Evolutionary conservation across 257 asterid species (phyloP).

Genomic region (Prunella vulgaris): DNA sequence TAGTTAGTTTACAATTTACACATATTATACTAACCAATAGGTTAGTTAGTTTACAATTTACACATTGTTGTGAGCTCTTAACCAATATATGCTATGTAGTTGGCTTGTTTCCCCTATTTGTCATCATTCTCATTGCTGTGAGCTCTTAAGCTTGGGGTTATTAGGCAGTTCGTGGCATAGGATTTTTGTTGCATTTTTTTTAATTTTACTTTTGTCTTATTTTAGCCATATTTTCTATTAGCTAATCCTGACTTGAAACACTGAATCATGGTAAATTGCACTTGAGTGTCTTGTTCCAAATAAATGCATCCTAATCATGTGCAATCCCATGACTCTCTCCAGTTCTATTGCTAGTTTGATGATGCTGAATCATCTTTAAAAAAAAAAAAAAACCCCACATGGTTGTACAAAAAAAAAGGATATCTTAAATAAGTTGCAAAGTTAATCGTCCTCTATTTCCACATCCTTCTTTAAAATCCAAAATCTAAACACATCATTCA

Average conservation of each 20-base stretch:
- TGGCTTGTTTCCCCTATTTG: background rate
- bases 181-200: background rate
- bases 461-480: too few relatives aligned
- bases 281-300: background rate
- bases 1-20: too few relatives aligned
- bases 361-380: background rate
- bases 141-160: background rate
- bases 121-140: background rate
- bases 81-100: background rate
- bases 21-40: too few relatives aligned
- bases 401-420: too few relatives aligned
- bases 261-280: background rate
- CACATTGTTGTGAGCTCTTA: too few relatives aligned
- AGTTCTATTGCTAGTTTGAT: background rate
- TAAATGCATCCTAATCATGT: background rate
- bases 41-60: too few relatives aligned
- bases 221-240: background rate
- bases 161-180: background rate
- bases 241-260: conserved; percentile 8
- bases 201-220: background rate
- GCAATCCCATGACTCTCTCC: background rate
- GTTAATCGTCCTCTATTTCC: too few relatives aligned
- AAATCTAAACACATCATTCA: too few relatives aligned
- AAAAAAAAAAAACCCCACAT: too few relatives aligned
- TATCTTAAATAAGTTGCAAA: too few relatives aligned